Evolutionary conservation across 108 stramenopile species (phyloP).

Genomic region (Aurantiochytrium sp.): DNA sequence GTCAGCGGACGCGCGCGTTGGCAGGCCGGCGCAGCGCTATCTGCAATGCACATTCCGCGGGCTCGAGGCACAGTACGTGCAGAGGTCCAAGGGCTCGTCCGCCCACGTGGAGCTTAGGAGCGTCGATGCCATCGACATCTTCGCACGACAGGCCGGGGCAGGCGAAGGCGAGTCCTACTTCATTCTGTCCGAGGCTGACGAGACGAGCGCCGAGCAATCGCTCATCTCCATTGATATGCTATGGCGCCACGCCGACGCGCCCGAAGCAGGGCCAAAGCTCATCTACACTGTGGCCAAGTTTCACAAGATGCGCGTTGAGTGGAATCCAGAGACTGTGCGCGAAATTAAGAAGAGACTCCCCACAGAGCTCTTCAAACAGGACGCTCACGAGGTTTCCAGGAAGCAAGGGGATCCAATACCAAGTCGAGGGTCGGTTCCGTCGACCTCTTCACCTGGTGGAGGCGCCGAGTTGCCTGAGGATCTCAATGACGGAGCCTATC

Average conservation of each 20-base stretch:
- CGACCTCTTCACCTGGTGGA: too few species aligned
- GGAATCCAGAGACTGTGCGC: not conserved
- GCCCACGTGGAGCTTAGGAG: not conserved
- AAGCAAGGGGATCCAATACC: too few species aligned
- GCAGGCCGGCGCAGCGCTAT: not conserved
- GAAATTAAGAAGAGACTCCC: too few species aligned
- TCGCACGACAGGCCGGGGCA: not conserved
- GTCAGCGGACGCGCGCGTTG: not conserved
- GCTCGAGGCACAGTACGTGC: not conserved
- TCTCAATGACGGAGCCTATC: too few species aligned
- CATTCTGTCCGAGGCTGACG: not conserved
- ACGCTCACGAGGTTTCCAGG: too few species aligned
- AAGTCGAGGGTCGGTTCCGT: too few species aligned
- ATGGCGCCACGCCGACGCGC: not conserved
- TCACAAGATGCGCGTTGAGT: not conserved
- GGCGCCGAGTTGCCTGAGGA: too few species aligned
- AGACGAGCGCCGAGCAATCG: not conserved
- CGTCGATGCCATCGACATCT: not conserved
- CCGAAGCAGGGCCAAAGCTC: not conserved
- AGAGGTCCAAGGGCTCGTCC: not conserved
- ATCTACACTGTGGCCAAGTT: slow-evolving; percentile 16
- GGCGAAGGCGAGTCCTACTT: not conserved
- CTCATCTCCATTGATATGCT: not conserved
- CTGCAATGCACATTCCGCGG: not conserved
- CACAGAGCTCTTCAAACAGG: too few species aligned